Percentiles rank a stretch among this genome's conserved stretches.
phyloP scores from a whole-genome alignment of 805 yeast genomes.

The Starmerella asiatica region DNA sequence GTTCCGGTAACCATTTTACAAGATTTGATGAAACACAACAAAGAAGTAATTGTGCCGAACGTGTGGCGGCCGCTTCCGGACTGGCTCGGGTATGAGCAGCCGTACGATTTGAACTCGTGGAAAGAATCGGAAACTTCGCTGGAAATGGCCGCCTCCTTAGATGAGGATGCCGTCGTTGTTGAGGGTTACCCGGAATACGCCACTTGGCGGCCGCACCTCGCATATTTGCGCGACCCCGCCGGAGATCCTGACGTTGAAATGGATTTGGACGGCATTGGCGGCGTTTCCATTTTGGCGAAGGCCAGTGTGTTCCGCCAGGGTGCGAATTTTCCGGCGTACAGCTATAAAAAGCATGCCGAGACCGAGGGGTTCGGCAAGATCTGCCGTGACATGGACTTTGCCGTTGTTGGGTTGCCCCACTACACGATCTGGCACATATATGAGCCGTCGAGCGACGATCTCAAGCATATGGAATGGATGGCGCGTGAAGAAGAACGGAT shows the following conservation, averaged over 20 bases:
- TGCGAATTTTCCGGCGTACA: constrained; percentile 91
- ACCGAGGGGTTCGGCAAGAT: constrained; percentile 95
- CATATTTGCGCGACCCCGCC: constrained; percentile 84
- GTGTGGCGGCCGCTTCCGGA: constrained; percentile 97
- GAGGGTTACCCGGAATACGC: constrained; percentile 97
- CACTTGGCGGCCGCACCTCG: constrained; percentile 95
- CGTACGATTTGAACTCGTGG: constrained; percentile 96
- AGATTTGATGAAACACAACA: constrained; percentile 84
- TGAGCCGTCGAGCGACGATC: constrained; percentile 89
- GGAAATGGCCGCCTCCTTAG: constrained; percentile 37
- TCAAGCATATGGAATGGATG: constrained; percentile 49
- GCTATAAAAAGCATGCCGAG: constrained; percentile 92
- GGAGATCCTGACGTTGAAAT: constrained; percentile 90
- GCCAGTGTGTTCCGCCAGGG: constrained; percentile 80
- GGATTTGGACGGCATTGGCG: constrained; percentile 94
- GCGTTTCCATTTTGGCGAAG: constrained; percentile 81
- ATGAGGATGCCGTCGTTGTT: constrained; percentile 91
- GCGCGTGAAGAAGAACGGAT: constrained; percentile 31
- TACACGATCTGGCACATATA: constrained; percentile 95
- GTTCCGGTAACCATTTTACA: constrained; percentile 76
- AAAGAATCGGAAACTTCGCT: constrained; percentile 67
- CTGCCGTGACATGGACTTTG: constrained; percentile 73
- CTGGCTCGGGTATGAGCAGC: constrained; percentile 80
- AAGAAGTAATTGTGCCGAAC: constrained; percentile 90
- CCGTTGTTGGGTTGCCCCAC: constrained; percentile 86